Evolutionary conservation across 2,329 filamentous ascomycete species (phyloP), one percentile per base, ranked within the genome.

Genomic region (Cladorrhinum sp.): DNA sequence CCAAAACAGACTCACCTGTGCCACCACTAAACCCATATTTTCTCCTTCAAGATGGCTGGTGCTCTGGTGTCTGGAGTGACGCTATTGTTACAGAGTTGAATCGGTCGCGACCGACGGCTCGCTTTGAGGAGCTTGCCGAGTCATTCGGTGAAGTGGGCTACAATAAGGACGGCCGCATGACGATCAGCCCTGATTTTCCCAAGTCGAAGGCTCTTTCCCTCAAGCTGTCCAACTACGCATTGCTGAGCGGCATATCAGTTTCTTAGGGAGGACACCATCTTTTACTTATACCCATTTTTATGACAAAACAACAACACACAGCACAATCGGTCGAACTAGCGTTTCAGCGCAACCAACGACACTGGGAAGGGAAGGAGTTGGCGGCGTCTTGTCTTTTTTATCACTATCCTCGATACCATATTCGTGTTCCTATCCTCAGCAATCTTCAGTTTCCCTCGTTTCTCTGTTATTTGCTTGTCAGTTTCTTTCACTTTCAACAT

Each of bases 11-110:
- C 69, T 90, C 88, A 1, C 84, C 86, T 2, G 80, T 88, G 13
- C 88, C 88, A 2, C 83, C 86, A 1, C 75, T 91, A 3, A 91
- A 92, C 67, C 89, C 89, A 0, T 91, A 87, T 69, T 92, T 91
- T 70, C 76, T 88, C 59, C 75, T 91, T 48, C 76, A 80, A 32
- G 78, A 85, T 51, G 82, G 82, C 38, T 75, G 78, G 67, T 89
- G 86, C 67, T 86, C 84, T 1, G 89, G 89, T 4, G 81, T 92
- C 1, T 92, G 89, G 89, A 91, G 85, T 69, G 83, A 88, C 8
- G 72, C 76, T 7, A 91, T 92, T 50, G 75, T 91, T 9, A 76
- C 81, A 23, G 80, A 84, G 60, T 79, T 92, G 57, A 77, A 79
- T 29, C 76, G 78, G 38, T 80, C 83, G 12, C 81, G 88, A 5